Conservation (phyloP, 345 rosid genomes). For the Pugionium cornutum region DNA sequence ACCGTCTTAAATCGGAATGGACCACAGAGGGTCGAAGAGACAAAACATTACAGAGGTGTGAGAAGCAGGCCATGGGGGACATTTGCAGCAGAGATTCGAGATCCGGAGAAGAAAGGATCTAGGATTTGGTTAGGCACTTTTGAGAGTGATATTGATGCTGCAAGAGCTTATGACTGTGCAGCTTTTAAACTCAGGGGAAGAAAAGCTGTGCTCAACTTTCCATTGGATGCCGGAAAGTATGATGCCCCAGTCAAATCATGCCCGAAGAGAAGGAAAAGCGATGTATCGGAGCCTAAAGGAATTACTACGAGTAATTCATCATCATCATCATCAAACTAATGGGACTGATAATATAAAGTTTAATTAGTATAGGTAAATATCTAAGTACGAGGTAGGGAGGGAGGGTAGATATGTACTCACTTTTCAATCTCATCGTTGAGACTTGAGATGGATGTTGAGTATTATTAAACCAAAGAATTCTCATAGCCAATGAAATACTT, state of each 20-base stretch:
- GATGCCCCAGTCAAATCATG: conserved; percentile 51
- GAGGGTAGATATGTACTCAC: conserved; percentile 1
- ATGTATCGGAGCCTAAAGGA: conserved; percentile 27
- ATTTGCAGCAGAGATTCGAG: conserved; percentile 93
- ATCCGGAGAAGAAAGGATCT: conserved; percentile 71
- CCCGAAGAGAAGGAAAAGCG: conserved; percentile 54
- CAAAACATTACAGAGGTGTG: conserved; percentile 79
- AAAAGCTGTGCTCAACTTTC: conserved; percentile 85
- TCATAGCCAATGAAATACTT: conserved; percentile 20
- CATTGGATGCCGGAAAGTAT: conserved; percentile 67
- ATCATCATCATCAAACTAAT: conserved; percentile 33
- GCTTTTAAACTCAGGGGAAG: conserved; percentile 85
- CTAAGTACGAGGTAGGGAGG: not conserved
- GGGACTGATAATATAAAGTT: not conserved
- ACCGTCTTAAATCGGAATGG: conserved; percentile 28
- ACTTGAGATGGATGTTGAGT: conserved; percentile 7
- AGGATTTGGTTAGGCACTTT: conserved; percentile 95
- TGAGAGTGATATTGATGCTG: conserved; percentile 72
- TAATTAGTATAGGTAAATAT: conserved; percentile 27
- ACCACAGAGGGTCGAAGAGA: conserved; percentile 27
- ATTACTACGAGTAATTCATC: conserved; percentile 21
- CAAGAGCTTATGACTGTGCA: conserved; percentile 84
- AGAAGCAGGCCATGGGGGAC: conserved; percentile 94
- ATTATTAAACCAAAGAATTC: conserved; percentile 27
- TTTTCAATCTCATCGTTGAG: conserved; percentile 13